phyloP scores from a whole-genome alignment of 371 early-diverging fungal genomes.

The Coemansia sp. region DNA sequence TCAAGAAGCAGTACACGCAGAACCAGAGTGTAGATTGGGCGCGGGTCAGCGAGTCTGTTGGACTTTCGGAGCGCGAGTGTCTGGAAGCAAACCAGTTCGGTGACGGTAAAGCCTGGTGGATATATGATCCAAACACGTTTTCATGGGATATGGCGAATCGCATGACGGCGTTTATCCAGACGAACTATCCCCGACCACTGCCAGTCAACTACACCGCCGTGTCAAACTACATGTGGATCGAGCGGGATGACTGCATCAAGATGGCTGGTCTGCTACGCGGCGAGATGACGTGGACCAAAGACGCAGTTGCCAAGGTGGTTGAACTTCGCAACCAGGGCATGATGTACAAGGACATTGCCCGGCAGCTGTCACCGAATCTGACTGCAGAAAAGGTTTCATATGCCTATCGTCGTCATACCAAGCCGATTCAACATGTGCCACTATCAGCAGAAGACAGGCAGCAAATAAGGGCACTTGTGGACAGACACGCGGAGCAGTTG shows the following conservation, averaged over 20 bases:
- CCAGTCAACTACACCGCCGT: constrained; percentile 10
- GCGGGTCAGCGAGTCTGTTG: too few relatives aligned
- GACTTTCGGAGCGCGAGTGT: too few relatives aligned
- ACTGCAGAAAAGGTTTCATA: neutral
- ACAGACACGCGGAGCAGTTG: neutral
- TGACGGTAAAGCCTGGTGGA: neutral
- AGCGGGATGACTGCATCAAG: constrained; percentile 5
- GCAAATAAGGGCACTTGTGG: neutral
- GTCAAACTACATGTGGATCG: constrained; percentile 23
- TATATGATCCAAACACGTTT: too few relatives aligned
- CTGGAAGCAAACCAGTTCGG: neutral
- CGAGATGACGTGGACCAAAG: constrained; percentile 11
- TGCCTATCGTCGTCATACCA: neutral
- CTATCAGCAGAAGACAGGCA: neutral
- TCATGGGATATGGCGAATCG: too few relatives aligned
- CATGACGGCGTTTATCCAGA: too few relatives aligned
- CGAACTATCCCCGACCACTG: neutral
- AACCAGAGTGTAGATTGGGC: neutral
- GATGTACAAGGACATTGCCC: neutral
- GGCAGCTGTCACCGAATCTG: neutral
- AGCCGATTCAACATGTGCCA: neutral
- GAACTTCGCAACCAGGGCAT: constrained; percentile 1
- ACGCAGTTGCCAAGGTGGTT: neutral
- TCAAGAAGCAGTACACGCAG: constrained; percentile 2
- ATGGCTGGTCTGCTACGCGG: constrained; percentile 10